Conservation (phyloP, 805 yeast species). For the Dipodascopsis uninucleata region DNA sequence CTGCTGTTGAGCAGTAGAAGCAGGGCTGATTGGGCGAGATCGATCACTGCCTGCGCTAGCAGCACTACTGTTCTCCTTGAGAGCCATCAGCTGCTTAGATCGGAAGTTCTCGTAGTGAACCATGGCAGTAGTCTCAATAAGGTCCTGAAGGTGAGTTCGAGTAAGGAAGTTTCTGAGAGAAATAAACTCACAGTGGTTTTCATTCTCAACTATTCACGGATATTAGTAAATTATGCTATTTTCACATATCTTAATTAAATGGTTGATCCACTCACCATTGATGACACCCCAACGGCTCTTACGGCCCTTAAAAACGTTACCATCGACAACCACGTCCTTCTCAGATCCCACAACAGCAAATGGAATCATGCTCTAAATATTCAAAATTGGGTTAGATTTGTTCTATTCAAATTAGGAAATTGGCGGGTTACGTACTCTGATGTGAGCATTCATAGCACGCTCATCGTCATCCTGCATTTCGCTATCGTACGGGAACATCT, state of each 20-base stretch:
- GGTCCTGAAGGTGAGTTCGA: conserved; percentile 91
- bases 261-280: conserved; percentile 39
- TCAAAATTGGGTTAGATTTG: background rate
- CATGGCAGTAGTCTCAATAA: conserved; percentile 85
- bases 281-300: conserved; percentile 91
- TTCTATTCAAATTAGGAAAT: conserved; percentile 26
- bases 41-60: conserved; percentile 36
- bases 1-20: conserved; percentile 4
- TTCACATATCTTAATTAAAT: background rate
- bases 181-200: conserved; percentile 91
- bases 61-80: conserved; percentile 76
- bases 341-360: conserved; percentile 95
- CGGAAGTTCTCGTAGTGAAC: conserved; percentile 91
- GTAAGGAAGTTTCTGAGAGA: conserved; percentile 91
- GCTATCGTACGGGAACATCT: conserved; percentile 66
- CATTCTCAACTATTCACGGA: conserved; percentile 64
- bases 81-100: conserved; percentile 85
- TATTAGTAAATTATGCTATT: background rate
- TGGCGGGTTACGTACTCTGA: conserved; percentile 63
- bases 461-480: conserved; percentile 51
- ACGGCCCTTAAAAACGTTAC: conserved; percentile 82
- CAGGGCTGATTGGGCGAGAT: conserved; percentile 21
- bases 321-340: conserved; percentile 67
- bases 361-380: conserved; percentile 48
- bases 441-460: conserved; percentile 49